Evolutionary conservation across 169 alveolate species (phyloP).

Genomic region (Babesia caballi): DNA sequence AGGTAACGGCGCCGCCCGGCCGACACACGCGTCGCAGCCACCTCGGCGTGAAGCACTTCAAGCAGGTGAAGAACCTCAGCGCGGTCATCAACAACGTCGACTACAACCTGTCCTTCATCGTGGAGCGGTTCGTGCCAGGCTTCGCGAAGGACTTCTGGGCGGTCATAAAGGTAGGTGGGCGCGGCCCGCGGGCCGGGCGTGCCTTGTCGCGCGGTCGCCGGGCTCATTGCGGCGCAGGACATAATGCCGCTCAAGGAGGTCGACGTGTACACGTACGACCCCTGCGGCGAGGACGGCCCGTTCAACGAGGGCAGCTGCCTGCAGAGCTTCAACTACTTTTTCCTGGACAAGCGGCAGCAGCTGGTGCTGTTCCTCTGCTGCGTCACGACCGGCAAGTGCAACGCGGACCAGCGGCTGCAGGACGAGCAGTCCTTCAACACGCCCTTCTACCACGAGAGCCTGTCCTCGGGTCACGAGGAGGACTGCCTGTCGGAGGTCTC

Average conservation of each 20-base stretch:
- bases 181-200: not conserved
- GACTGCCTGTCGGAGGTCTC: conserved; percentile 59
- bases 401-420: conserved; percentile 3
- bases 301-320: conserved; percentile 65
- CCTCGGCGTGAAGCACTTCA: conserved; percentile 60
- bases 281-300: conserved; percentile 72
- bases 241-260: conserved; percentile 66
- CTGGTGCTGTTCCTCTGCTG: conserved; percentile 71
- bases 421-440: conserved; percentile 31
- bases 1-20: conserved; percentile 10
- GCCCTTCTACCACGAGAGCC: conserved; percentile 32
- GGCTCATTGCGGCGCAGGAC: conserved; percentile 5
- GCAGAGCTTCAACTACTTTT: conserved; percentile 73
- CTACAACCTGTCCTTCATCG: conserved; percentile 70
- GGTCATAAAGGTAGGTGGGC: conserved; percentile 60
- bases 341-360: conserved; percentile 70
- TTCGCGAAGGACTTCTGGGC: conserved; percentile 72
- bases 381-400: conserved; percentile 63
- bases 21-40: conserved; percentile 12
- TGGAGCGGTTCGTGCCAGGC: conserved; percentile 65
- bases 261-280: conserved; percentile 72
- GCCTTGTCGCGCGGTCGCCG: not conserved
- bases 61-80: conserved; percentile 64
- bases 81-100: conserved; percentile 71
- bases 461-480: conserved; percentile 27